Conservation (phyloP, 257 asterid genomes). For the Plantago major region DNA sequence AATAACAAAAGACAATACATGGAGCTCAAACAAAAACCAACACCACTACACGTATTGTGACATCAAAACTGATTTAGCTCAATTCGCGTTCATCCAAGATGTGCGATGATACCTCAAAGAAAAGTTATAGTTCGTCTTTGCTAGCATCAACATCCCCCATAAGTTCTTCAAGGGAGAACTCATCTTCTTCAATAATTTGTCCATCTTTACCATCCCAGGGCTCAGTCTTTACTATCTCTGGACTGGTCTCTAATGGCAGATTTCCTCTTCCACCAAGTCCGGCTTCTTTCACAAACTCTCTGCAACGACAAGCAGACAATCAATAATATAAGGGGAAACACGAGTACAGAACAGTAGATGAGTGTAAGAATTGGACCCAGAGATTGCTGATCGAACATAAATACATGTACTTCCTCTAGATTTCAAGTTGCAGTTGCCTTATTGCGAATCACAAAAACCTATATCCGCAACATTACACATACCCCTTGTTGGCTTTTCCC, state of each 20-base stretch:
- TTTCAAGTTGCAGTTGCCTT: too few species aligned
- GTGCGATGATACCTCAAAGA: constrained; percentile 4
- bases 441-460: too few species aligned
- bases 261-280: constrained; percentile 87
- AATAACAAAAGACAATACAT: constrained; percentile 20
- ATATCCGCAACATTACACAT: too few species aligned
- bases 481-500: too few species aligned
- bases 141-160: constrained; percentile 61
- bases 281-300: constrained; percentile 81
- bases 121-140: constrained; percentile 52
- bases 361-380: too few species aligned
- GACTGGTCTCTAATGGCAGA: constrained; percentile 50
- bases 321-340: not conserved
- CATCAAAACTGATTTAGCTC: constrained; percentile 33
- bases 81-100: constrained; percentile 16
- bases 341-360: not conserved
- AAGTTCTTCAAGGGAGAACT: constrained; percentile 90
- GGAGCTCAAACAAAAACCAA: not conserved
- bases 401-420: too few species aligned
- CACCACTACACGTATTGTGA: not conserved
- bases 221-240: constrained; percentile 55
- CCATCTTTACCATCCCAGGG: constrained; percentile 98
- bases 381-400: too few species aligned
- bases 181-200: constrained; percentile 81
- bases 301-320: constrained; percentile 24